Percentiles rank a stretch among this genome's conserved stretches.
phyloP scores from a whole-genome alignment of 1,284 basidiomycete genomes.

The Leccinum subrobustum region DNA sequence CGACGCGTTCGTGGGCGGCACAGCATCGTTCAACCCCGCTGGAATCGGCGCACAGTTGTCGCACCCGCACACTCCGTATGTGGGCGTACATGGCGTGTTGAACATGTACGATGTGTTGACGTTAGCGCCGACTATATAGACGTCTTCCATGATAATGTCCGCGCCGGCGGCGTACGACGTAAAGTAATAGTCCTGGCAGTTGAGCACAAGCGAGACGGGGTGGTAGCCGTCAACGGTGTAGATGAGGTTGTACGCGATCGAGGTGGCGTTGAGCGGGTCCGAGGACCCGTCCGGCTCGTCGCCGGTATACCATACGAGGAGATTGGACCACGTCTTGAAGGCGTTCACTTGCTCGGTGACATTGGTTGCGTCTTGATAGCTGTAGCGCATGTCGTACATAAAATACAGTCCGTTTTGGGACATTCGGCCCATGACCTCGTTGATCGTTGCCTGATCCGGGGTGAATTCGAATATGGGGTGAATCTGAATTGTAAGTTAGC shows the following conservation, averaged over 20 bases:
- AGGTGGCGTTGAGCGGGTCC: slow-evolving; percentile 64
- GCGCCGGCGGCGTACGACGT: slow-evolving; percentile 56
- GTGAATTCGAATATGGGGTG: slow-evolving; percentile 66
- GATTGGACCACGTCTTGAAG: slow-evolving; percentile 64
- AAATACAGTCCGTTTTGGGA: slow-evolving; percentile 68
- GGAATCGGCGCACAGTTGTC: slow-evolving; percentile 48
- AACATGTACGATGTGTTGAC: slow-evolving; percentile 60
- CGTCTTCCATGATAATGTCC: slow-evolving; percentile 60
- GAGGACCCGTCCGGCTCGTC: slow-evolving; percentile 74
- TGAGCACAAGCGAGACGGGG: slow-evolving; percentile 75
- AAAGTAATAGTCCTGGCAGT: slow-evolving; percentile 73
- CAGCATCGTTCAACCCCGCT: slow-evolving; percentile 26
- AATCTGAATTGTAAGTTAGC: slow-evolving; percentile 38
- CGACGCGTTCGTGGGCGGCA: slow-evolving; percentile 30
- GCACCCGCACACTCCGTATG: slow-evolving; percentile 72
- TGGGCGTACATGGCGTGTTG: slow-evolving; percentile 54
- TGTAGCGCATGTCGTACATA: slow-evolving; percentile 76
- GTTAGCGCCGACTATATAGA: slow-evolving; percentile 66
- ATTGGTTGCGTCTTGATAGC: slow-evolving; percentile 58
- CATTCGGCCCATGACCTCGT: slow-evolving; percentile 61
- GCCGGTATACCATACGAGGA: slow-evolving; percentile 75
- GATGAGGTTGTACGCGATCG: slow-evolving; percentile 59
- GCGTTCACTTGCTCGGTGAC: slow-evolving; percentile 65
- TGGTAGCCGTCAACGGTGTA: slow-evolving; percentile 72
- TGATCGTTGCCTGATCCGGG: slow-evolving; percentile 49